These are phyloP conservation scores for Hypoxylon crocopeplum DNA, from an alignment of 495 filamentous ascomycete genomes.

Conservation along the genomic window DNA sequence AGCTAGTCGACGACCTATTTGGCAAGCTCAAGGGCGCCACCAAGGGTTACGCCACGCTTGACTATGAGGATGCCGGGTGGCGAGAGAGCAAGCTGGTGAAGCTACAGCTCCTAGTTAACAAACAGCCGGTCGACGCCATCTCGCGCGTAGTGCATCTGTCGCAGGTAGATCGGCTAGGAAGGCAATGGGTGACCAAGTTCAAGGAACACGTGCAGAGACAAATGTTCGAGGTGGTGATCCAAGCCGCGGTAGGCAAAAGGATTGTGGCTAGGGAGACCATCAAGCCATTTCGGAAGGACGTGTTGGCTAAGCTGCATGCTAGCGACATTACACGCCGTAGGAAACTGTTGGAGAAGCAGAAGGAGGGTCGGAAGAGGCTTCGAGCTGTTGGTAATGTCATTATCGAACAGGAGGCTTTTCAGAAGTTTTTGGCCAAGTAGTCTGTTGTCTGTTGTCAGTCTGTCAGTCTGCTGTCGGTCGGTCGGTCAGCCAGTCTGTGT, in stretches of 20 bases:
- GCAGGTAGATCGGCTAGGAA: slow-evolving; percentile 77
- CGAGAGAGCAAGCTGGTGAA: slow-evolving; percentile 81
- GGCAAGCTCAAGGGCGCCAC: slow-evolving; percentile 93
- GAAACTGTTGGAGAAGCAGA: slow-evolving; percentile 96
- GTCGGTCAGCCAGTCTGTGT: too few species aligned
- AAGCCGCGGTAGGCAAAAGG: slow-evolving; percentile 82
- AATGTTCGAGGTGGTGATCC: slow-evolving; percentile 95
- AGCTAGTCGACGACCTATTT: slow-evolving; percentile 96
- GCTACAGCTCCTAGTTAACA: slow-evolving; percentile 92
- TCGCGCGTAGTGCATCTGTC: slow-evolving; percentile 83
- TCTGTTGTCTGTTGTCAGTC: not conserved
- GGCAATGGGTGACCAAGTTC: slow-evolving; percentile 93
- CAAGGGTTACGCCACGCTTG: slow-evolving; percentile 75
- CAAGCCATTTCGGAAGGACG: slow-evolving; percentile 95
- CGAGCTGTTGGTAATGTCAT: slow-evolving; percentile 76
- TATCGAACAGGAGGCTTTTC: slow-evolving; percentile 94
- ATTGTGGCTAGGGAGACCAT: slow-evolving; percentile 93
- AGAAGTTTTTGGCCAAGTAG: slow-evolving; percentile 76
- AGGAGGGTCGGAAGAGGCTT: slow-evolving; percentile 90
- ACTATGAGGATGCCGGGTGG: slow-evolving; percentile 96
- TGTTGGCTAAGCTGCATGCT: slow-evolving; percentile 91
- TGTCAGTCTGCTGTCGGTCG: not conserved
- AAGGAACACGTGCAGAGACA: slow-evolving; percentile 95
- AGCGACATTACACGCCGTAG: slow-evolving; percentile 80
- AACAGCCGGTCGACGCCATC: slow-evolving; percentile 90